A percentile compares a stretch with the other conserved stretches of the same genome.
Evolutionary conservation across 257 asterid genomes (phyloP).

Genomic region (Solanum infundibuliforme): DNA sequence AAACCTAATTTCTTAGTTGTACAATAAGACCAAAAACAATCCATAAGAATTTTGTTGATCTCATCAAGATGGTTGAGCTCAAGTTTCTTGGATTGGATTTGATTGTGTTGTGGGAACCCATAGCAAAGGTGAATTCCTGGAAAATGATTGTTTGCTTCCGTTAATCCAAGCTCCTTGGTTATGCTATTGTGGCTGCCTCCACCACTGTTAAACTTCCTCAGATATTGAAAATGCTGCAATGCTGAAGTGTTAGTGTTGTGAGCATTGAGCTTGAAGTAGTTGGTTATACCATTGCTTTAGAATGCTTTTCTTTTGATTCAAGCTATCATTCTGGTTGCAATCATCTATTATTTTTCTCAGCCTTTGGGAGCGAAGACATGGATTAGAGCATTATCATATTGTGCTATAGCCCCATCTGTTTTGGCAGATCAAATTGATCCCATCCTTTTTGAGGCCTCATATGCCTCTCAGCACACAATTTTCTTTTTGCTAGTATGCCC

Average conservation of each 20-base stretch:
- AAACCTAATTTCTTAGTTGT: background rate
- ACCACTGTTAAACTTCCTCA: slow-evolving; percentile 89
- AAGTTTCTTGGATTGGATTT: slow-evolving; percentile 72
- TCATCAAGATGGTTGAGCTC: slow-evolving; percentile 6
- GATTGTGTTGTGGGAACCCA: slow-evolving; percentile 66
- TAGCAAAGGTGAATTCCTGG: slow-evolving; percentile 64
- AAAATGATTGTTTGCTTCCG: slow-evolving; percentile 72
- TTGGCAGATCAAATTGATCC: slow-evolving; percentile 87
- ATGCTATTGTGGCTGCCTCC: slow-evolving; percentile 81
- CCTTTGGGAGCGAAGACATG: slow-evolving; percentile 65
- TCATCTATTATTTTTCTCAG: slow-evolving; percentile 75
- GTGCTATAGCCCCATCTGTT: slow-evolving; percentile 72
- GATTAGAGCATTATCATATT: slow-evolving; percentile 59
- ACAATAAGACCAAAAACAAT: background rate
- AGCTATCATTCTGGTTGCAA: slow-evolving; percentile 61
- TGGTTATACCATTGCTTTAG: slow-evolving; percentile 57
- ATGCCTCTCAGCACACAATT: slow-evolving; percentile 76
- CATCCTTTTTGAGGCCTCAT: slow-evolving; percentile 80
- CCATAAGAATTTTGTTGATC: background rate
- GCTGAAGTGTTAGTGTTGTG: slow-evolving; percentile 55
- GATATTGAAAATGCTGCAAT: slow-evolving; percentile 62
- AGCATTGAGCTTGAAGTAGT: slow-evolving; percentile 83
- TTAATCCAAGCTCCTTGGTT: slow-evolving; percentile 76
- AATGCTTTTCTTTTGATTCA: slow-evolving; percentile 47
- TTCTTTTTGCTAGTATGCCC: slow-evolving; percentile 85